phyloP scores from a whole-genome alignment of 192 early-diverging fungal species.

The Diversispora epigaea region DNA sequence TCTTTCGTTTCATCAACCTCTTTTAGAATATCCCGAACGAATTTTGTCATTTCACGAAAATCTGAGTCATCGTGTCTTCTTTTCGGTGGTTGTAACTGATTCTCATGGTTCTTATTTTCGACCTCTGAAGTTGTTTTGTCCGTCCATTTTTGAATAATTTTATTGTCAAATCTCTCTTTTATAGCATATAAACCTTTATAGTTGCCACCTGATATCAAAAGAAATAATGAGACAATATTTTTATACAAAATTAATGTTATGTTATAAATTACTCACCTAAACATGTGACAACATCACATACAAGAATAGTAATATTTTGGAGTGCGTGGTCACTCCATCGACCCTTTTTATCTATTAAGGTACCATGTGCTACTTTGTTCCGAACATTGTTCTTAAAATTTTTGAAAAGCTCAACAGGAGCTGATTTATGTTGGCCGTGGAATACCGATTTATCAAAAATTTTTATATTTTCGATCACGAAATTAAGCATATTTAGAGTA shows the following conservation, averaged over 20 bases:
- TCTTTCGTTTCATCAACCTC: constrained; percentile 14
- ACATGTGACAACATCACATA: not conserved
- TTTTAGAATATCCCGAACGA: constrained; percentile 16
- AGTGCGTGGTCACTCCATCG: constrained; percentile 1
- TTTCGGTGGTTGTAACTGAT: not conserved
- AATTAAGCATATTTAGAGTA: not conserved
- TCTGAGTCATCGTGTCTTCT: constrained; percentile 4
- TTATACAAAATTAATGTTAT: constrained; percentile 21
- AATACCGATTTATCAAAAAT: constrained; percentile 14
- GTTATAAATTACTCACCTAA: constrained; percentile 14
- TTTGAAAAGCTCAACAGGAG: not conserved
- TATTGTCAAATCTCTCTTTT: not conserved
- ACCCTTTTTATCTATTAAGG: not conserved
- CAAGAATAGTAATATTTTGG: constrained; percentile 2
- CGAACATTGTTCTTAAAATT: constrained; percentile 22
- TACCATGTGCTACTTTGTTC: constrained; percentile 10
- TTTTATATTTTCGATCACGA: constrained; percentile 4
- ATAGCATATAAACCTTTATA: constrained; percentile 2
- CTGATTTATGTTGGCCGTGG: not conserved
- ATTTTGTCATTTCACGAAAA: constrained; percentile 23
- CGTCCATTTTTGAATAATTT: constrained; percentile 12
- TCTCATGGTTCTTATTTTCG: not conserved
- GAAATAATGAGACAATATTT: constrained; percentile 5
- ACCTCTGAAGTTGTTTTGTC: not conserved
- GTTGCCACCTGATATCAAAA: constrained; percentile 1